These are phyloP conservation scores for Trichoderma semiorbis DNA, from an alignment of 2,329 filamentous ascomycete genomes.

Conservation along the genomic window DNA sequence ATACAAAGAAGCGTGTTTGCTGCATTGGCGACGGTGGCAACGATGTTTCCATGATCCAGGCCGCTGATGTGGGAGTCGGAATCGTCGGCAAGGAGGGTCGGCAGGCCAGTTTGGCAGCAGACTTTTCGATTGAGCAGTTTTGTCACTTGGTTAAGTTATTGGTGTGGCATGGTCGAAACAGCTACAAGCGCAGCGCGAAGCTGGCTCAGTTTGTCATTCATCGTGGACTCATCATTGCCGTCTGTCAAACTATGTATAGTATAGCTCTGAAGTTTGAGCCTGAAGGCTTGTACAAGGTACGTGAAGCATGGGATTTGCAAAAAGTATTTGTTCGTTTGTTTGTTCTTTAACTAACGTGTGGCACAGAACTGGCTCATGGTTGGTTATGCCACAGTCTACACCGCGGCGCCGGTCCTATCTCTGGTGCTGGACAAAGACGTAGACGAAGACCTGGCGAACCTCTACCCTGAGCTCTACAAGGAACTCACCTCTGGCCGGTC, in stretches of 20 bases:
- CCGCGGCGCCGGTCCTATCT: constrained; percentile 86
- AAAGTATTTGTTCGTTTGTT: too few species aligned
- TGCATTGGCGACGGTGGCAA: constrained; percentile 98
- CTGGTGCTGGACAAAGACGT: constrained; percentile 94
- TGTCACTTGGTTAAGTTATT: constrained; percentile 91
- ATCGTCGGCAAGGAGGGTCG: constrained; percentile 97
- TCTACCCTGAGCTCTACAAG: constrained; percentile 97
- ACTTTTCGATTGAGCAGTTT: constrained; percentile 96
- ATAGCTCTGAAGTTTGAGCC: constrained; percentile 91
- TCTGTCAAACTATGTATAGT: constrained; percentile 96
- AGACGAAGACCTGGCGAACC: constrained; percentile 85
- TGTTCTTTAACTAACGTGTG: constrained; percentile 22
- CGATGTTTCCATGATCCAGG: constrained; percentile 98
- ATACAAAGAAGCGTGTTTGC: constrained; percentile 92
- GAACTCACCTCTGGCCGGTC: constrained; percentile 88
- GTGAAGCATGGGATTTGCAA: constrained; percentile 14
- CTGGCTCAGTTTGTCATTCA: constrained; percentile 98
- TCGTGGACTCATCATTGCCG: constrained; percentile 87
- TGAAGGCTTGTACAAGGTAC: constrained; percentile 79
- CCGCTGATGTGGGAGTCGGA: constrained; percentile 93
- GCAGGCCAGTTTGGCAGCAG: constrained; percentile 89
- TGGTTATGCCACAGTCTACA: constrained; percentile 94
- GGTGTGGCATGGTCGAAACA: constrained; percentile 98
- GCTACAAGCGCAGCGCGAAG: constrained; percentile 93
- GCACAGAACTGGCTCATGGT: constrained; percentile 85